Evolutionary conservation across 2,329 filamentous ascomycete species (phyloP).

Genomic region (Mariannaea elegans): DNA sequence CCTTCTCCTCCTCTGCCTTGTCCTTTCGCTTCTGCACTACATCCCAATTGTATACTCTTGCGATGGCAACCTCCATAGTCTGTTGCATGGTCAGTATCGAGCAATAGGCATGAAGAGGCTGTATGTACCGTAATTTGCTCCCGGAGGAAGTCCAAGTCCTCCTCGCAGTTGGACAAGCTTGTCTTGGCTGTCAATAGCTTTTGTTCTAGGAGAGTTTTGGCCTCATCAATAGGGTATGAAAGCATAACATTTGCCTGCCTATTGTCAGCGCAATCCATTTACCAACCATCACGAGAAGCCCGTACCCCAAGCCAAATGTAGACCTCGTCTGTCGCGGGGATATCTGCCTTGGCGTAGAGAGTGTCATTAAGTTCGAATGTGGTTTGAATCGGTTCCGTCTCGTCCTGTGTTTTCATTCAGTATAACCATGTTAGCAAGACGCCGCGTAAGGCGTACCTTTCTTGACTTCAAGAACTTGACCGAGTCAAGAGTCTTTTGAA

Average conservation of each 20-base stretch:
- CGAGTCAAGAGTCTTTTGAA: conserved; percentile 93
- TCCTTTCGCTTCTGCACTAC: conserved; percentile 95
- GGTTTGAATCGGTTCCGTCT: conserved; percentile 80
- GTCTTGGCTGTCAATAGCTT: conserved; percentile 83
- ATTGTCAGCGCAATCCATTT: conserved; percentile 34
- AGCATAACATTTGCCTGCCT: conserved; percentile 93
- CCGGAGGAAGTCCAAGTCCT: conserved; percentile 93
- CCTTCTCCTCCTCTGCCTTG: conserved; percentile 70
- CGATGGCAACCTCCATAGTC: conserved; percentile 96
- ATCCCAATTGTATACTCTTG: conserved; percentile 99
- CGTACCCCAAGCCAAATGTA: conserved; percentile 93
- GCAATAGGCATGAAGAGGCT: background rate
- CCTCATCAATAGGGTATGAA: conserved; percentile 90
- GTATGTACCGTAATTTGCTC: conserved; percentile 90
- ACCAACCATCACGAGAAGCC: background rate
- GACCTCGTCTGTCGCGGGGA: conserved; percentile 87
- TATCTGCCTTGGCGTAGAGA: conserved; percentile 85
- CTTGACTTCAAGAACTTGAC: conserved; percentile 84
- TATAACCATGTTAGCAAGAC: background rate
- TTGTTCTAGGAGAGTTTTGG: conserved; percentile 77
- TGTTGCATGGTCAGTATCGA: conserved; percentile 47
- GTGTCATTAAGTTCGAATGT: conserved; percentile 98
- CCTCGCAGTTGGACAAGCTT: conserved; percentile 88
- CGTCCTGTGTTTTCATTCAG: conserved; percentile 49
- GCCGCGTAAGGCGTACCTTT: conserved; percentile 59